A percentile compares a stretch with the other conserved stretches of the same genome.
These are phyloP conservation scores for Linaria vulgaris DNA, from an alignment of 257 asterid species.

Conservation along the genomic window DNA sequence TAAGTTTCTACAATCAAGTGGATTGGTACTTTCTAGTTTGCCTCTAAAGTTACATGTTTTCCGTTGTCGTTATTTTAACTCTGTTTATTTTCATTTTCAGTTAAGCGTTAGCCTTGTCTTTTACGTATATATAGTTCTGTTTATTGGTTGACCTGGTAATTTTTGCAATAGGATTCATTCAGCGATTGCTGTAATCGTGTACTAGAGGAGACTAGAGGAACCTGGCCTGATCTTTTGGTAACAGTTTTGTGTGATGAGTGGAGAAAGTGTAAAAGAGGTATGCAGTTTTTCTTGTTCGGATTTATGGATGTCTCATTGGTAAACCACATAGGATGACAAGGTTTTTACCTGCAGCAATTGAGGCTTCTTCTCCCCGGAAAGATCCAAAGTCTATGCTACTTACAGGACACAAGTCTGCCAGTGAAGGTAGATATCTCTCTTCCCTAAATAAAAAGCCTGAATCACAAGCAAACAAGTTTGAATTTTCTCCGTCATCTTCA, in stretches of 20 bases:
- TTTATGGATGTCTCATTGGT: slow-evolving; percentile 2
- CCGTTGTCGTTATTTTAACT: neutral
- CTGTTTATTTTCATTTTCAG: neutral
- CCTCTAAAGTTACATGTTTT: too few relatives aligned
- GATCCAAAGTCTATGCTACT: slow-evolving; percentile 72
- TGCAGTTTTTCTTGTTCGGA: slow-evolving; percentile 1
- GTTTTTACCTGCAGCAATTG: slow-evolving; percentile 57
- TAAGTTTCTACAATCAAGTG: slow-evolving; percentile 40
- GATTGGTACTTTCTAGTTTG: neutral
- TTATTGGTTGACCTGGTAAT: slow-evolving; percentile 26
- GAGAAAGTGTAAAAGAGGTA: slow-evolving; percentile 98
- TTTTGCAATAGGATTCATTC: slow-evolving; percentile 58
- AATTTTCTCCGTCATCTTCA: slow-evolving; percentile 33
- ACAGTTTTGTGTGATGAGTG: slow-evolving; percentile 80
- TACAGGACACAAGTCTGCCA: slow-evolving; percentile 45
- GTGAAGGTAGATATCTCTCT: slow-evolving; percentile 47
- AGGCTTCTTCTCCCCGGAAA: slow-evolving; percentile 90
- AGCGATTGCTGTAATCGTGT: slow-evolving; percentile 47
- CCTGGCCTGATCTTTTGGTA: slow-evolving; percentile 80
- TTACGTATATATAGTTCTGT: slow-evolving; percentile 5
- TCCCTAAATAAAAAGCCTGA: too few relatives aligned
- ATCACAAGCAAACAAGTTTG: slow-evolving; percentile 22
- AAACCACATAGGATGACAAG: slow-evolving; percentile 20
- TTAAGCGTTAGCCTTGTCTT: too few relatives aligned
- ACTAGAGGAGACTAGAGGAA: slow-evolving; percentile 78